Evolutionary conservation across 257 asterid species (phyloP).

Genomic region (Lycium ferocissimum): DNA sequence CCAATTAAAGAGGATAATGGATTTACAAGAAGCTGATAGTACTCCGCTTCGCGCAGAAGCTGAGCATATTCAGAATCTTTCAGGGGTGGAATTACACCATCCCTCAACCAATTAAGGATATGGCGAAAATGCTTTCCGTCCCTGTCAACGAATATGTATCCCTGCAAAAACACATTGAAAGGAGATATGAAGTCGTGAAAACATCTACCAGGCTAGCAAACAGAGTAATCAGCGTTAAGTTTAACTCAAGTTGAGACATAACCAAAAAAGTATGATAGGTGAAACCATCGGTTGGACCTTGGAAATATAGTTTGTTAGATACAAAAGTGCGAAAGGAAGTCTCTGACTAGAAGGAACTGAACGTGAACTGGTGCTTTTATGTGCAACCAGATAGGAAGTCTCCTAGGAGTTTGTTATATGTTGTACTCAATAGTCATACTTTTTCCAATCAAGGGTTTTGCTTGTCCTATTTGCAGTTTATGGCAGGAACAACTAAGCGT

Average conservation of each 20-base stretch:
- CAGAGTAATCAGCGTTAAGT: not conserved
- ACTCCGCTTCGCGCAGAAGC: constrained; percentile 88
- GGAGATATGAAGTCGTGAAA: constrained; percentile 19
- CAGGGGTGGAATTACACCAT: constrained; percentile 77
- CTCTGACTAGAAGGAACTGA: constrained; percentile 7
- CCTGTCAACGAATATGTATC: constrained; percentile 87
- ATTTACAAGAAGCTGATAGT: constrained; percentile 88
- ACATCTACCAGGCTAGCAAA: not conserved
- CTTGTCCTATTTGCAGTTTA: not conserved
- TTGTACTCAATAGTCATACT: not conserved
- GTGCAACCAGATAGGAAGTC: not conserved
- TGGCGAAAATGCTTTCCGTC: constrained; percentile 93
- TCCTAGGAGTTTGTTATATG: not conserved
- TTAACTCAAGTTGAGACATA: not conserved
- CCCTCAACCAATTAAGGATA: constrained; percentile 94
- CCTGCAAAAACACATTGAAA: constrained; percentile 59
- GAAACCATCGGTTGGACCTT: not conserved
- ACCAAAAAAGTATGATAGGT: not conserved
- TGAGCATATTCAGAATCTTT: constrained; percentile 69
- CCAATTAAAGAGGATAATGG: constrained; percentile 24
- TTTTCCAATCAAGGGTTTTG: not conserved
- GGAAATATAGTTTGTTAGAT: not conserved
- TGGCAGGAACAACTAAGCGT: not conserved
- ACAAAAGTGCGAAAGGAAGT: not conserved
- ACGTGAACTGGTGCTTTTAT: constrained; percentile 1